These are phyloP conservation scores for Coprinopsis marcescibilis DNA, from an alignment of 768 basidiomycete species.

Conservation along the genomic window DNA sequence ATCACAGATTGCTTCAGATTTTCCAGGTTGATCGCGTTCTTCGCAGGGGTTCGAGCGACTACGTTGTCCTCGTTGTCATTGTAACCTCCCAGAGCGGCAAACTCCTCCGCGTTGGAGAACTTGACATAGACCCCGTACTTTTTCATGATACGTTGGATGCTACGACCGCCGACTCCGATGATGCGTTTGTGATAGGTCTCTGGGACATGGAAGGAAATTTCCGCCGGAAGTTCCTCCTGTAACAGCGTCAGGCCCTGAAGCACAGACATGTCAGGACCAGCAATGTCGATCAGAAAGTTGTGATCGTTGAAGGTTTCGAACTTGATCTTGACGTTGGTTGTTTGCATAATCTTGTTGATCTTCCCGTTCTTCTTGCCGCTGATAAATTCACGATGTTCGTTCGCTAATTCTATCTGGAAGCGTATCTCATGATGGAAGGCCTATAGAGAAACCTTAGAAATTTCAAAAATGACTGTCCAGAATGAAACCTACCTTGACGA, in stretches of 20 bases:
- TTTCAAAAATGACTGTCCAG: no score
- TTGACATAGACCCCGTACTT: conserved; percentile 99
- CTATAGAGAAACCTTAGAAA: no score
- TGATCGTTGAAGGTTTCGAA: conserved; percentile 98
- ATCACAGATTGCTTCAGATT: conserved; percentile 94
- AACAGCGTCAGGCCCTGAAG: conserved; percentile 84
- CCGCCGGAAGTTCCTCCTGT: conserved; percentile 96
- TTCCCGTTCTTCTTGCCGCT: conserved; percentile 99
- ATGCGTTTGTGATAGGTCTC: conserved; percentile 98
- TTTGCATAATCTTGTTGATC: conserved; percentile 99
- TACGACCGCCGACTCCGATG: conserved; percentile 95
- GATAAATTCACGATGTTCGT: conserved; percentile 98
- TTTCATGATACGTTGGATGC: conserved; percentile 99
- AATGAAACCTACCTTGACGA: conserved; percentile 63
- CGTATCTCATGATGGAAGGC: conserved; percentile 95
- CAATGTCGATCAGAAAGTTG: conserved; percentile 90
- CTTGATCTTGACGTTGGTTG: conserved; percentile 95
- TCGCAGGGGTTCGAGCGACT: conserved; percentile 94
- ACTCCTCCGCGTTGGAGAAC: conserved; percentile 97
- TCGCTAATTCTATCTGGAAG: conserved; percentile 95
- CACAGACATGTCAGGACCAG: conserved; percentile 78
- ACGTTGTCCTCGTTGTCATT: conserved; percentile 99
- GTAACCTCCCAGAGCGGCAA: conserved; percentile 90
- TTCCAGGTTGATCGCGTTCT: conserved; percentile 93
- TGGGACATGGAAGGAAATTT: conserved; percentile 97